Conservation (phyloP, 2,329 filamentous ascomycete genomes). For the Basipetospora sp. region DNA sequence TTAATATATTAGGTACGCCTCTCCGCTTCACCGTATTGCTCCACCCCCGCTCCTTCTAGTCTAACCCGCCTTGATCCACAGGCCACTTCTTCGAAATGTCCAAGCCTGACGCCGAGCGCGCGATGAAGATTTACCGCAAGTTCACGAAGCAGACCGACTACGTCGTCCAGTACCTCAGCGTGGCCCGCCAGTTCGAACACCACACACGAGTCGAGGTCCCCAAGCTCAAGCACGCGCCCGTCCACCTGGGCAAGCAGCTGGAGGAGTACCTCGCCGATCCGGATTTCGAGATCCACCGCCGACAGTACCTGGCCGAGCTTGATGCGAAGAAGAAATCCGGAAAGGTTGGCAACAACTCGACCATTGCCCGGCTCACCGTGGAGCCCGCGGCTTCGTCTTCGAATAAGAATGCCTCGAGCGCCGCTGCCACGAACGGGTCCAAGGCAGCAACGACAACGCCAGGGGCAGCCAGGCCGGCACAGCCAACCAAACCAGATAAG, state of each 20-base stretch:
- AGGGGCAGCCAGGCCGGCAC: slow-evolving; percentile 7
- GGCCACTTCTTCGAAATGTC: slow-evolving; percentile 99
- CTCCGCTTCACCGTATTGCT: neutral
- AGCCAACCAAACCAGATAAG: slow-evolving; percentile 47
- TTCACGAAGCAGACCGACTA: slow-evolving; percentile 87
- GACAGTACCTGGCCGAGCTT: slow-evolving; percentile 81
- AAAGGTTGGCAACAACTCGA: slow-evolving; percentile 15
- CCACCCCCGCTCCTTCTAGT: too few relatives aligned
- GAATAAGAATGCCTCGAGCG: slow-evolving; percentile 25
- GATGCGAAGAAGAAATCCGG: slow-evolving; percentile 49
- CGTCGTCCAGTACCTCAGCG: slow-evolving; percentile 76
- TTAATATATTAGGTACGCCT: slow-evolving; percentile 75
- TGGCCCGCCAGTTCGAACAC: slow-evolving; percentile 80
- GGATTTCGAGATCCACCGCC: slow-evolving; percentile 84
- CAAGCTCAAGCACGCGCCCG: slow-evolving; percentile 91
- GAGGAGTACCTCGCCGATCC: slow-evolving; percentile 90
- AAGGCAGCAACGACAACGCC: slow-evolving; percentile 1
- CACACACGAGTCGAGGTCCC: slow-evolving; percentile 88
- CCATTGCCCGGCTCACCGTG: slow-evolving; percentile 18
- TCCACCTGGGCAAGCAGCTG: slow-evolving; percentile 73
- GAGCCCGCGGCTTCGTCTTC: slow-evolving; percentile 13
- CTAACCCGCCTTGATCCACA: slow-evolving; percentile 21
- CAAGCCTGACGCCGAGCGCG: slow-evolving; percentile 77
- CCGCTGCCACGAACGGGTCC: slow-evolving; percentile 10
- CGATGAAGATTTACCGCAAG: slow-evolving; percentile 78